Base-by-base conservation (phyloP, 2,329 filamentous ascomycete species). In the Penicillium sp. region DNA sequence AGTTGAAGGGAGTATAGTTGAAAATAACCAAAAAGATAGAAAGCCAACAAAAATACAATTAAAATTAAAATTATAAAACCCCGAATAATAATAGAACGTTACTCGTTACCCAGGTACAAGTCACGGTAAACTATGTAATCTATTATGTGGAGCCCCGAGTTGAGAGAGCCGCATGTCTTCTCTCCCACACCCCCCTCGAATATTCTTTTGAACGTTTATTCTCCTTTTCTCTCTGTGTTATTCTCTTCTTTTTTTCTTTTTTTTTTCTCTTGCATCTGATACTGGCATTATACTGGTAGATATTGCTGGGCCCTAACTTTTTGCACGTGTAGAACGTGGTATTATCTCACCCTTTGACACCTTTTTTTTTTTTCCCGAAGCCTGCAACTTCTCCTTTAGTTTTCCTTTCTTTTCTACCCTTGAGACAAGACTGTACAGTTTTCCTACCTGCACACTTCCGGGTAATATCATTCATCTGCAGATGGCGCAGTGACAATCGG, bases 381-480 rank as follows among this genome's bases (percentile, higher is more conserved):
- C 17, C 25, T 42, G 13, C 39, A 42, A 44, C 42, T 25, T 36
- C 21, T 45, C 39, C 42, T 47, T 45, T 57, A 19, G 35, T 27
- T 35, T 43, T 9, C 19, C 25, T 56, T 45, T 49, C 33, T 49
- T 39, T 52, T 27, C 23, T 23, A 58, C 35, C 48, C 21, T 44
- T 39, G 33, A 39, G n/a, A 39, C 31, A 48, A 47, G 55, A 21
- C 25, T 48, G 45, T 48, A 48, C 45, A 48, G 31, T 25, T 48
- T 48, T 19, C 17, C 43, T 29, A 29, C 17, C 43, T 45, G 43
- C 43, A 45, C 25, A 12, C 43, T 19, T 55, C 59, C 59, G 45
- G 43, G 55, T 25, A 29, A 35, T 48, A 48, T 49, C 57, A 63
- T 59, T 63, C 55, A 58, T 65, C 50, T 62, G 42, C 54, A 57